These are phyloP conservation scores for Curvularia sp. DNA, from an alignment of 2,329 filamentous ascomycete genomes.

Conservation along the genomic window DNA sequence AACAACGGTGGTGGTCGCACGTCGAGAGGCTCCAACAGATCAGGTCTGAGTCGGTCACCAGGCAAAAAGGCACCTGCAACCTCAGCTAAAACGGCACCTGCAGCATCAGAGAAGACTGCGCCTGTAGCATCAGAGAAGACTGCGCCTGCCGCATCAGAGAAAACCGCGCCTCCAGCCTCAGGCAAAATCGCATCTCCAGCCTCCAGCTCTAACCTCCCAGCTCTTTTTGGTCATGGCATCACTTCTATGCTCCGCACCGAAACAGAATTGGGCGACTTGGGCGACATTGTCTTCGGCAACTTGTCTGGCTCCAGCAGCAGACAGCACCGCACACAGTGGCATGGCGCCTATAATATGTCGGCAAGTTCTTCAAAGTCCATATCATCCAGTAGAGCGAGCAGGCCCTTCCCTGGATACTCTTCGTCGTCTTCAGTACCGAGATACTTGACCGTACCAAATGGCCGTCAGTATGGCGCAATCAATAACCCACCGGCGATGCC, in stretches of 20 bases:
- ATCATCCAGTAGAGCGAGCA: constrained; percentile 50
- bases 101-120: constrained; percentile 38
- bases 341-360: constrained; percentile 47
- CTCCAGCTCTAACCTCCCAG: constrained; percentile 41
- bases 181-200: constrained; percentile 38
- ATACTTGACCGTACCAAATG: constrained; percentile 51
- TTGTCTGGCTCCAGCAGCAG: constrained; percentile 48
- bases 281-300: constrained; percentile 44
- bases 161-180: constrained; percentile 30
- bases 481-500: constrained; percentile 46
- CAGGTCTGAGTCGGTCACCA: constrained; percentile 46
- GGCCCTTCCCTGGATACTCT: constrained; percentile 46
- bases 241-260: constrained; percentile 60
- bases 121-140: constrained; percentile 23
- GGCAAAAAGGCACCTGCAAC: constrained; percentile 37
- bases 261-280: constrained; percentile 58
- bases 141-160: constrained; percentile 26
- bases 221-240: constrained; percentile 49
- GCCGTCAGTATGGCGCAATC: constrained; percentile 51
- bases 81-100: constrained; percentile 21
- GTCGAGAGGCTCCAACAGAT: constrained; percentile 57
- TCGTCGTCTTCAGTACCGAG: constrained; percentile 50
- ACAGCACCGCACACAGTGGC: constrained; percentile 45
- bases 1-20: constrained; percentile 56
- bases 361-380: constrained; percentile 52